A percentile compares a stretch with the other conserved stretches of the same genome.
phyloP scores from a whole-genome alignment of 2,329 filamentous ascomycete species.

The Penicillium nordicum region DNA sequence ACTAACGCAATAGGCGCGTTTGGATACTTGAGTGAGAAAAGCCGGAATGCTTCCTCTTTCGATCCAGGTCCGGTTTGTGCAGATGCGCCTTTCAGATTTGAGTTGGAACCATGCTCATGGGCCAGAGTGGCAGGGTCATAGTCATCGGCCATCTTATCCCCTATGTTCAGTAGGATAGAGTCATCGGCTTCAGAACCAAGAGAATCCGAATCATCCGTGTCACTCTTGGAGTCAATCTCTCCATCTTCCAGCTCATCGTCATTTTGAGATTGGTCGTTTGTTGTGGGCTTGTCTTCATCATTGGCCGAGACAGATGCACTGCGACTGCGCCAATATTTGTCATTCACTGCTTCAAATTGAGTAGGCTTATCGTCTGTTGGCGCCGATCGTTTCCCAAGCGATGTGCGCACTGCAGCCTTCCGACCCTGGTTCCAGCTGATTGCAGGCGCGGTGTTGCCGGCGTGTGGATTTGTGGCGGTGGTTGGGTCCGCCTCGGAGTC shows the following conservation, averaged over 20 bases:
- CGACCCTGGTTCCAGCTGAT: slow-evolving; percentile 47
- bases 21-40: slow-evolving; percentile 35
- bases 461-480: slow-evolving; percentile 18
- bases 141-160: slow-evolving; percentile 23
- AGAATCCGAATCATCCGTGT: slow-evolving; percentile 33
- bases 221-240: slow-evolving; percentile 29
- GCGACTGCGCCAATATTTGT: slow-evolving; percentile 37
- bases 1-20: slow-evolving; percentile 33
- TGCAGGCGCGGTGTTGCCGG: slow-evolving; percentile 27
- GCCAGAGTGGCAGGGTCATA: slow-evolving; percentile 24
- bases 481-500: slow-evolving; percentile 13
- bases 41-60: slow-evolving; percentile 36
- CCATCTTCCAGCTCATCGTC: slow-evolving; percentile 27
- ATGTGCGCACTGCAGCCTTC: slow-evolving; percentile 43
- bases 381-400: slow-evolving; percentile 33
- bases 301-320: slow-evolving; percentile 29
- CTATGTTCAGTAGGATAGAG: slow-evolving; percentile 44
- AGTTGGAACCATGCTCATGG: background rate
- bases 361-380: slow-evolving; percentile 12
- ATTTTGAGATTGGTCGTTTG: background rate
- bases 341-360: slow-evolving; percentile 37
- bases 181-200: slow-evolving; percentile 39
- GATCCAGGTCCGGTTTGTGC: slow-evolving; percentile 12
- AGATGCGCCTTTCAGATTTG: slow-evolving; percentile 3
- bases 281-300: slow-evolving; percentile 1